Base-by-base conservation (phyloP, 2,329 filamentous ascomycete species). In the Botrytis aclada region DNA sequence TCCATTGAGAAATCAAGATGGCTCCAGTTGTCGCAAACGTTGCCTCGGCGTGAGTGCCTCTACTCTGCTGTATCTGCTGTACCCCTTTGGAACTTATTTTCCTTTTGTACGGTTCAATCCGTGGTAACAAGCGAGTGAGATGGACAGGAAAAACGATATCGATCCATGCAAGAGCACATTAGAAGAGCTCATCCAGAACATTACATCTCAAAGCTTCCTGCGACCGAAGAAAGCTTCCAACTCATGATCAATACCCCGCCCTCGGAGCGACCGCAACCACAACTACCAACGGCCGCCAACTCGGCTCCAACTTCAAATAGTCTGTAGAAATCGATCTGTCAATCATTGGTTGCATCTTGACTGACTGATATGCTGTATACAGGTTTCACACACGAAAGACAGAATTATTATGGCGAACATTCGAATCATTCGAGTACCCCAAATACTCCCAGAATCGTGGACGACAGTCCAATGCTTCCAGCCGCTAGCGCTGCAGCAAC, bases 101-200 rank as follows among this genome's bases (percentile, higher is more conserved):
- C 70, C 73, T 76, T 77, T 77, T 77, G 72, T 77, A 71, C 78
- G 72, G 80, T 77, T 73, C 78, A 79, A 76, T 77, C 71, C 74
- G 78, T 81, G 78, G 79, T 80, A 80, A 80, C 78, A 77, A 73
- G 74, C 77, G 77, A 74, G 76, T 76, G 76, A 72, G 76, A 78
- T 74, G 73, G 62, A 82, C 84, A 97, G 94, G 94, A 97, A 86
- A 97, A 97, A 84, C 89, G 93, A 78, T 99, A 95, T 85, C 94
- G 96, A 83, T 98, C 95, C 76, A 98, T 99, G 94, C 96, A 98
- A 84, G 96, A 99, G 88, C 96, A 99, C 82, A 98, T 99, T 80
- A 93, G 96, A 80, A 92, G 96, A 83, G 95, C 96, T 78, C 96
- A 99, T 82, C 95, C 95, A 75, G 94, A 97, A 82, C 92, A 98